Evolutionary conservation across 2,329 filamentous ascomycete species (phyloP).

Genomic region (Pyricularia sp.): DNA sequence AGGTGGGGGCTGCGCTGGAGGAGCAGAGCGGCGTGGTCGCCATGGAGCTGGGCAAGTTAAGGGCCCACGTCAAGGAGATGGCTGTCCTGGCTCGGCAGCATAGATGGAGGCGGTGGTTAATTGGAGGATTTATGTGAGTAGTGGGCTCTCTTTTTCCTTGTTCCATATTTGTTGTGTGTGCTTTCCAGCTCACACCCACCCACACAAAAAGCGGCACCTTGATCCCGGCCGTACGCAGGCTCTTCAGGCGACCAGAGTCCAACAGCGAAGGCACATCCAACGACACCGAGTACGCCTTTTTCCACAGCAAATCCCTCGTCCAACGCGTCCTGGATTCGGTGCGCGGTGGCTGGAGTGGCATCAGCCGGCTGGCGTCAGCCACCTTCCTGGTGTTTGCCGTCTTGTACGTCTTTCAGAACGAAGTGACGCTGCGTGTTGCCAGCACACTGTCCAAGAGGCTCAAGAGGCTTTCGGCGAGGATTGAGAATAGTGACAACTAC

Average conservation of each 20-base stretch:
- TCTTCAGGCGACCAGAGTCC: slow-evolving; percentile 33
- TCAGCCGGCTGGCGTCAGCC: slow-evolving; percentile 32
- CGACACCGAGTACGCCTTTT: slow-evolving; percentile 45
- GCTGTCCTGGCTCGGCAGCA: slow-evolving; percentile 31
- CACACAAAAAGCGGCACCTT: slow-evolving; percentile 28
- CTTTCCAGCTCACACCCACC: not conserved
- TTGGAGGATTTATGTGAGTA: slow-evolving; percentile 38
- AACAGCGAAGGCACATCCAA: slow-evolving; percentile 28
- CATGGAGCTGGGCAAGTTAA: slow-evolving; percentile 29
- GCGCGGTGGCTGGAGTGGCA: slow-evolving; percentile 17
- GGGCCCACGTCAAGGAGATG: slow-evolving; percentile 29
- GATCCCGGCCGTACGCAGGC: slow-evolving; percentile 35
- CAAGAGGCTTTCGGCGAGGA: slow-evolving; percentile 30
- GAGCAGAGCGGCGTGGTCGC: slow-evolving; percentile 28
- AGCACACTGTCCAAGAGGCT: slow-evolving; percentile 37
- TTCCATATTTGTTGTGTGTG: not conserved
- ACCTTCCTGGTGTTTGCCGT: slow-evolving; percentile 43
- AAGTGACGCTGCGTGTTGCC: slow-evolving; percentile 41
- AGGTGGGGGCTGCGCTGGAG: slow-evolving; percentile 29
- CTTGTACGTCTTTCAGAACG: slow-evolving; percentile 45
- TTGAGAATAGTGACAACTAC: slow-evolving; percentile 31
- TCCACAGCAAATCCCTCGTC: slow-evolving; percentile 34
- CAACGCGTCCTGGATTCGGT: slow-evolving; percentile 33
- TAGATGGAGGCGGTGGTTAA: slow-evolving; percentile 38
- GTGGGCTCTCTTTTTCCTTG: not conserved